Base-by-base conservation (phyloP, 2,329 filamentous ascomycete species). In the Aaosphaeria pasadenensis region DNA sequence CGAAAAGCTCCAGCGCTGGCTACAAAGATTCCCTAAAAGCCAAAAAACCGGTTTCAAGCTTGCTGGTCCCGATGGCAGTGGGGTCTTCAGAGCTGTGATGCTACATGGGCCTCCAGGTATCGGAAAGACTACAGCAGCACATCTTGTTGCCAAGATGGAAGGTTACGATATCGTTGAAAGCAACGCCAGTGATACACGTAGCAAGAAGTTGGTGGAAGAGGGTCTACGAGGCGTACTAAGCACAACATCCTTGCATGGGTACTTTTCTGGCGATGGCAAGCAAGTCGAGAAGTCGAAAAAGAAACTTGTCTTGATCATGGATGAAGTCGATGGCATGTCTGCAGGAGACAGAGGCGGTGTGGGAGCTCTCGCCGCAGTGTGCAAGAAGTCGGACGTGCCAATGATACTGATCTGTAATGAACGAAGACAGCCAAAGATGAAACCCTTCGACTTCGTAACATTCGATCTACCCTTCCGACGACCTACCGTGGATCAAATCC, bases 361-460 rank as follows among this genome's bases (percentile, higher is more conserved):
- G 42, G 94, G 91, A 44, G 94, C 94, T 30, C 78, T 99, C 48
- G 92, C 94, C 48, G 90, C 94, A 49, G 87, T 96, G 46, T 96
- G 92, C 78, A 96, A 89, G 74, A 96, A 95, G 77, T 94, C 91
- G 0, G 85, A 94, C 58, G 85, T 99, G 28, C 94, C 94, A 1
- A 86, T 99, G 67, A 97, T 99, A 58, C 80, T 99, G 46, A 97
- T 99, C 59, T 99, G 94, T 80, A 99, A 99, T 69, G 94, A 99
- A 66, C 87, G 94, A 58, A 85, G 82, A 56, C 75, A 91, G 53
- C 94, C 88, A 30, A 99, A 99, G 79, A 99, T 99, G 94, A 96
- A 92, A 73, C 94, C 94, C 0, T 99, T 99, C 66, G 91, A 97
- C 66, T 83, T 84, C 61, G 87, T 88, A 45, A 86, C 89, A 2